phyloP scores from a whole-genome alignment of 1,139 yeast genomes.

The Yamadazyma epiphylla region DNA sequence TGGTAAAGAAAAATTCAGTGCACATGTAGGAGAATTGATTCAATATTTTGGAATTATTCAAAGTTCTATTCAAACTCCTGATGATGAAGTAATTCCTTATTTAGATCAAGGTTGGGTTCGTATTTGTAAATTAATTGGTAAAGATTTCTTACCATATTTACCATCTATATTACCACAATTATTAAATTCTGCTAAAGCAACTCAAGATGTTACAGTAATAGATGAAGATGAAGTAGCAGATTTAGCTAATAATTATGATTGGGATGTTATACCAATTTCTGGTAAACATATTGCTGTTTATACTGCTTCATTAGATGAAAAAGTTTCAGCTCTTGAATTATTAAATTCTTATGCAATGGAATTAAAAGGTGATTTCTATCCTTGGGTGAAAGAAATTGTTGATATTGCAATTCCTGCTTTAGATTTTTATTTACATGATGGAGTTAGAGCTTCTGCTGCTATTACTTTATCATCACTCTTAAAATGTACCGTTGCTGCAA shows the following conservation, averaged over 20 bases:
- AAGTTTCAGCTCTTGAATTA: slow-evolving; percentile 87
- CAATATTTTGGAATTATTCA: slow-evolving; percentile 74
- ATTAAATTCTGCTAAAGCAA: slow-evolving; percentile 77
- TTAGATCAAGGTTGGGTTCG: slow-evolving; percentile 97
- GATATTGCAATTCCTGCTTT: slow-evolving; percentile 86
- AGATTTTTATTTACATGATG: slow-evolving; percentile 89
- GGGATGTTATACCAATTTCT: slow-evolving; percentile 89
- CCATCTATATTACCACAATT: slow-evolving; percentile 90
- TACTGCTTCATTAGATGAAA: slow-evolving; percentile 87
- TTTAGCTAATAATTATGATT: slow-evolving; percentile 79
- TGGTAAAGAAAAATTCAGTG: slow-evolving; percentile 82
- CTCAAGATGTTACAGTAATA: slow-evolving; percentile 82
- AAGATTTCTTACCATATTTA: slow-evolving; percentile 81
- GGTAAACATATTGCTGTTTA: slow-evolving; percentile 95
- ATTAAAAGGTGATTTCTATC: slow-evolving; percentile 76
- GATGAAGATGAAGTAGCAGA: slow-evolving; percentile 89
- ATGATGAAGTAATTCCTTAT: slow-evolving; percentile 84
- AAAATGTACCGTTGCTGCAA: slow-evolving; percentile 62
- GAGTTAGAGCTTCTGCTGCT: slow-evolving; percentile 89
- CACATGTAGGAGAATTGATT: slow-evolving; percentile 68
- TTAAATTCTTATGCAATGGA: slow-evolving; percentile 85
- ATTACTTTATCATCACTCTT: slow-evolving; percentile 76
- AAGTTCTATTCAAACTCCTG: slow-evolving; percentile 50
- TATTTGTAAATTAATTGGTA: slow-evolving; percentile 79
- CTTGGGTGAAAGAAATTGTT: slow-evolving; percentile 77